Conservation (phyloP, 1,284 basidiomycete genomes). For the Athelia psychrophila region DNA sequence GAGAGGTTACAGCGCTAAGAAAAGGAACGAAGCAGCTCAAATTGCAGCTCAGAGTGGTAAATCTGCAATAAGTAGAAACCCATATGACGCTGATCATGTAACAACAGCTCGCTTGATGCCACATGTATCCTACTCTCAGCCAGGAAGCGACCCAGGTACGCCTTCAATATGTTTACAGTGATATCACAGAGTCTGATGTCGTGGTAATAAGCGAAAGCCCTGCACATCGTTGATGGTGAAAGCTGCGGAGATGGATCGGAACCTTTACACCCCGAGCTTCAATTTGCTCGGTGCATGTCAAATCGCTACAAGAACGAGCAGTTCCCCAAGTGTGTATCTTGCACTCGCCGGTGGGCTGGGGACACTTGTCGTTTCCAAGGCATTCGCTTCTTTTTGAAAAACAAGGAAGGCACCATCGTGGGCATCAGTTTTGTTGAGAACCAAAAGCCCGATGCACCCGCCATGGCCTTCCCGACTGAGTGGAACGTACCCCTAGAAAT, state of each 20-base stretch:
- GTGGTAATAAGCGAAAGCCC: no score
- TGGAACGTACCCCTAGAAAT: conserved; percentile 61
- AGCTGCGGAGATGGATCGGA: background rate
- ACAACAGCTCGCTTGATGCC: conserved; percentile 44
- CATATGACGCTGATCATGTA: no score
- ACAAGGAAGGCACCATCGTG: conserved; percentile 51
- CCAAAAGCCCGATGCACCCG: conserved; percentile 51
- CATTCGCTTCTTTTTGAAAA: conserved; percentile 70
- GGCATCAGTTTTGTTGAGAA: conserved; percentile 68
- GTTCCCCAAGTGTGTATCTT: conserved; percentile 76
- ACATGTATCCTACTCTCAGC: conserved; percentile 42
- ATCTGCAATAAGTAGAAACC: conserved; percentile 11
- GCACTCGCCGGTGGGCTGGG: conserved; percentile 78
- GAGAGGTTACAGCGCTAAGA: conserved; percentile 64
- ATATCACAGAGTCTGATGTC: conserved; percentile 3
- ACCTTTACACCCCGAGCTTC: conserved; percentile 54
- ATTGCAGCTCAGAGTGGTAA: conserved; percentile 56
- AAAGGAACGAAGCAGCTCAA: conserved; percentile 63
- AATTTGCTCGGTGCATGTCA: conserved; percentile 78
- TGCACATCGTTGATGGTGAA: conserved; percentile 1
- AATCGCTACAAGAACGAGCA: conserved; percentile 65
- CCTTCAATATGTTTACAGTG: conserved; percentile 10
- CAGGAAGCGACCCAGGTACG: conserved; percentile 43
- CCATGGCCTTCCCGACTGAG: conserved; percentile 60
- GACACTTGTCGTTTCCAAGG: conserved; percentile 81